These are phyloP conservation scores for Volvox carteri DNA, from an alignment of 163 green algal genomes.

Conservation along the genomic window DNA sequence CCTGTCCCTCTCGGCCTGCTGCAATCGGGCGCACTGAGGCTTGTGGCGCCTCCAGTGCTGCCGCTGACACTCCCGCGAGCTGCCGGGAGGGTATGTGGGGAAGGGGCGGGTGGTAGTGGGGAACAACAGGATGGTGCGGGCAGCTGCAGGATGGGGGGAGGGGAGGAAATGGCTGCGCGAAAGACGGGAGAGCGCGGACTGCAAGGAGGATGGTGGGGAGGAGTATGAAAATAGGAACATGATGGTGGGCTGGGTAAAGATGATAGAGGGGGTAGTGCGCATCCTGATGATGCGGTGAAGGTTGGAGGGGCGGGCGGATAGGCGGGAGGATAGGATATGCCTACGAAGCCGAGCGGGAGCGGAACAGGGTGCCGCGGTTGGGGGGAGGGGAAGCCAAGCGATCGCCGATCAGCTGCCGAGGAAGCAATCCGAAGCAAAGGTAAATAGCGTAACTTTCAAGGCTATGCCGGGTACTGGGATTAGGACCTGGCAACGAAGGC, in stretches of 20 bases:
- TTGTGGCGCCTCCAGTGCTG: conserved; percentile 39
- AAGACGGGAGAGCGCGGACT: background rate
- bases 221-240: background rate
- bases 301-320: background rate
- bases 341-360: too few relatives aligned
- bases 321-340: too few relatives aligned
- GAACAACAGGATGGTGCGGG: background rate
- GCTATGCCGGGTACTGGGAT: background rate
- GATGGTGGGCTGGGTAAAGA: background rate
- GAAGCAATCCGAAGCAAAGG: background rate
- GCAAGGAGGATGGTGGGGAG: background rate
- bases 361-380: too few relatives aligned
- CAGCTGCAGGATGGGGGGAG: background rate
- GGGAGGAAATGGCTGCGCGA: background rate
- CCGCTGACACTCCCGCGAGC: conserved; percentile 32
- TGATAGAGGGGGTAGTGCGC: background rate
- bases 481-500: background rate
- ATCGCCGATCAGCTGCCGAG: background rate
- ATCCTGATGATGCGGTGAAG: background rate
- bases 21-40: background rate
- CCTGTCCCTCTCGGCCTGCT: conserved; percentile 24
- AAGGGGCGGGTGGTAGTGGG: too few relatives aligned
- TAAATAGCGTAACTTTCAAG: background rate
- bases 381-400: background rate
- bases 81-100: background rate